These are phyloP conservation scores for Mortierella polycephala DNA, from an alignment of 371 early-diverging fungal genomes.

Conservation along the genomic window DNA sequence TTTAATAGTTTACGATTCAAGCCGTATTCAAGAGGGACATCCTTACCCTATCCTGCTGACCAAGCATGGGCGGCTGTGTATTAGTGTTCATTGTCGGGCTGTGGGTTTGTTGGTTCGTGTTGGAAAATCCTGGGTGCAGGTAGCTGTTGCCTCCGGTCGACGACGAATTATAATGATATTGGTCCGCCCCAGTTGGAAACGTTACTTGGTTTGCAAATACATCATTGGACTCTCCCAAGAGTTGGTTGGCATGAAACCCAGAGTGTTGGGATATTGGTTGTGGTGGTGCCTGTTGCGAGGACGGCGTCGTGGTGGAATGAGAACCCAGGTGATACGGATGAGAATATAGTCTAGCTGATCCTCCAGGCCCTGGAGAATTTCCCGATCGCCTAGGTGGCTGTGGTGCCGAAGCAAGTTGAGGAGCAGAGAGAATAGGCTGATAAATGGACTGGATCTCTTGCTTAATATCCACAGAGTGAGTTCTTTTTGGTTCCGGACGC, in stretches of 20 bases:
- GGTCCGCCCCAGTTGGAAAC: conserved; percentile 9
- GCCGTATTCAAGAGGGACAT: too few relatives aligned
- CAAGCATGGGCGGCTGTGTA: conserved; percentile 1
- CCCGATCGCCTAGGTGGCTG: conserved; percentile 25
- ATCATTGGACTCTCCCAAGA: conserved; percentile 26
- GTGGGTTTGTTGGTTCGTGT: neutral
- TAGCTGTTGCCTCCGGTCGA: conserved; percentile 13
- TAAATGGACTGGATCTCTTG: conserved; percentile 35
- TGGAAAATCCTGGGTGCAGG: conserved; percentile 17
- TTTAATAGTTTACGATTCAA: too few relatives aligned
- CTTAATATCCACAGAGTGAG: conserved; percentile 41
- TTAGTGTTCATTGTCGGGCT: conserved; percentile 4
- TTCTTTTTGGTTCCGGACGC: conserved; percentile 24
- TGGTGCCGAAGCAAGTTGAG: conserved; percentile 11
- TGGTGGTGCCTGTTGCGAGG: neutral
- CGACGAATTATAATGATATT: conserved; percentile 23
- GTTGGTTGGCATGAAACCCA: conserved; percentile 6
- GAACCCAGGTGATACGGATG: conserved; percentile 11
- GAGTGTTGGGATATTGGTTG: neutral
- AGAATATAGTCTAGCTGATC: conserved; percentile 14
- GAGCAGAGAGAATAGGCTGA: conserved; percentile 27
- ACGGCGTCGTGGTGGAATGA: conserved; percentile 10
- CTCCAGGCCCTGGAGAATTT: conserved; percentile 20
- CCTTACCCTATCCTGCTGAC: conserved; percentile 23
- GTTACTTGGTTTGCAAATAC: conserved; percentile 18